Percentiles rank a stretch among this genome's conserved stretches.
Conservation (phyloP, 2,329 filamentous ascomycete genomes). For the Aspergillus arachidicola region DNA sequence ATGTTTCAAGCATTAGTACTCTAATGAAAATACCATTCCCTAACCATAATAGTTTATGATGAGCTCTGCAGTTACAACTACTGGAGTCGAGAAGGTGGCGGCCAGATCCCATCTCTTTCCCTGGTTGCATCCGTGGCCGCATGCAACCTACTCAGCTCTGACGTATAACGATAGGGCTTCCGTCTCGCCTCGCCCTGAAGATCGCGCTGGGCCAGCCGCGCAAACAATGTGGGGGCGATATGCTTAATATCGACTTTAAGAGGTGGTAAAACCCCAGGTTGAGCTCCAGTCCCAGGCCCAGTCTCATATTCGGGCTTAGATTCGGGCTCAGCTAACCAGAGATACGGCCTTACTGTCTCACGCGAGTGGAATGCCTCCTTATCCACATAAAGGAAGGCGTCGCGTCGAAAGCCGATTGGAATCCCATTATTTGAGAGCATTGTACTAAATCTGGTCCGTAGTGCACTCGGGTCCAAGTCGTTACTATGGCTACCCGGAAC, state of each 20-base stretch:
- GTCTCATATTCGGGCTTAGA: not conserved
- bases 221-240: slow-evolving; percentile 21
- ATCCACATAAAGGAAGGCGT: slow-evolving; percentile 15
- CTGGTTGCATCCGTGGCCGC: slow-evolving; percentile 8
- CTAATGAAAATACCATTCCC: not conserved
- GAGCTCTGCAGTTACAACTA: not conserved
- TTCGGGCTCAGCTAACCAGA: slow-evolving; percentile 19
- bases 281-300: not conserved
- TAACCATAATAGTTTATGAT: not conserved
- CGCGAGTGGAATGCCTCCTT: slow-evolving; percentile 17
- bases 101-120: slow-evolving; percentile 15
- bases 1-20: not conserved
- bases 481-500: slow-evolving; percentile 3
- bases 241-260: slow-evolving; percentile 24
- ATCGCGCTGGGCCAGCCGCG: slow-evolving; percentile 19
- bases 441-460: slow-evolving; percentile 6
- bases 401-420: slow-evolving; percentile 9
- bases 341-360: slow-evolving; percentile 14
- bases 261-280: slow-evolving; percentile 3
- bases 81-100: slow-evolving; percentile 12
- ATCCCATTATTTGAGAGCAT: slow-evolving; percentile 10
- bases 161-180: slow-evolving; percentile 22
- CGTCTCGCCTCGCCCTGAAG: slow-evolving; percentile 19
- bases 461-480: slow-evolving; percentile 6
- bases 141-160: slow-evolving; percentile 22